A percentile compares a stretch with the other conserved stretches of the same genome.
These are phyloP conservation scores for Taphrina pruni DNA, from an alignment of 1,139 yeast genomes.

Conservation along the genomic window DNA sequence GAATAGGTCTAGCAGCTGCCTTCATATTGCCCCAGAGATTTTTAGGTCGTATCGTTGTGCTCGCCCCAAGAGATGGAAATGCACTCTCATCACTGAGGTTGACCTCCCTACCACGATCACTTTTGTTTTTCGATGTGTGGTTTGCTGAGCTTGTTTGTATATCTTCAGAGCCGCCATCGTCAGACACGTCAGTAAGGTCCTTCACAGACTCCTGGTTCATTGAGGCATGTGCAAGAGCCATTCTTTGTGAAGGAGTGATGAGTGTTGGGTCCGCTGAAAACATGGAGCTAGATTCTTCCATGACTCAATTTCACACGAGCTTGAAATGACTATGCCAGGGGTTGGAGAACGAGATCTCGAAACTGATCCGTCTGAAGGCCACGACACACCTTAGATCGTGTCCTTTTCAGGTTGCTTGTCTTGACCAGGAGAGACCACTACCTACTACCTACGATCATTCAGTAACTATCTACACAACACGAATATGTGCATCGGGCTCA, in stretches of 20 bases:
- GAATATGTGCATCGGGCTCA: not conserved
- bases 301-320: not conserved
- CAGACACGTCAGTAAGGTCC: not conserved
- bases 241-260: slow-evolving; percentile 25
- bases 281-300: slow-evolving; percentile 24
- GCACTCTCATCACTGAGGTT: slow-evolving; percentile 30
- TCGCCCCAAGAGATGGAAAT: slow-evolving; percentile 32
- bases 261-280: slow-evolving; percentile 16
- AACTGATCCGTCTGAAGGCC: slow-evolving; percentile 14
- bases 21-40: slow-evolving; percentile 31
- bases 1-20: not conserved
- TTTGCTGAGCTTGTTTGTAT: not conserved
- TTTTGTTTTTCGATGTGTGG: not conserved
- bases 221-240: slow-evolving; percentile 28
- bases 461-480: not conserved
- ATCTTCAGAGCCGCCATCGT: slow-evolving; percentile 1
- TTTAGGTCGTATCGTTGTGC: slow-evolving; percentile 15
- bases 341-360: slow-evolving; percentile 3
- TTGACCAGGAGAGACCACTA: not conserved
- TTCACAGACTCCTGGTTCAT: slow-evolving; percentile 13
- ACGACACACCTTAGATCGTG: not conserved
- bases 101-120: slow-evolving; percentile 11
- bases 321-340: too few species aligned
- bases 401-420: not conserved
- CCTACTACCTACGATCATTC: not conserved